phyloP scores from a whole-genome alignment of 2,329 filamentous ascomycete species.

The Stenocarpella maydis region DNA sequence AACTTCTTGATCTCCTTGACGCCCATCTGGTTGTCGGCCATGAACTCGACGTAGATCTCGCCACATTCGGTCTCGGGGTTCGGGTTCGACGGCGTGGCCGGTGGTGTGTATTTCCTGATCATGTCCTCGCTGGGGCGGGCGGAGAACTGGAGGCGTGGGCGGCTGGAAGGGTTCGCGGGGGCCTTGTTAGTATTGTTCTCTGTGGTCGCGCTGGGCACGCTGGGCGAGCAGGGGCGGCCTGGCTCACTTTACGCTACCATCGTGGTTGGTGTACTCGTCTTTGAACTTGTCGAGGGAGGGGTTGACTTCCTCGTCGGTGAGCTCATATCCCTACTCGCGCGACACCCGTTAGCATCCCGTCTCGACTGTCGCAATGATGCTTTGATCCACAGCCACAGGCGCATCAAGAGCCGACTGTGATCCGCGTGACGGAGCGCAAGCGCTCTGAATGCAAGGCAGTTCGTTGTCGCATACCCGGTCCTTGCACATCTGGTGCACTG shows the following conservation, averaged over 20 bases:
- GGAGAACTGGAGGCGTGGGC: conserved; percentile 85
- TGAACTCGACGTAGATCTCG: conserved; percentile 93
- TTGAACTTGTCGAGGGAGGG: conserved; percentile 87
- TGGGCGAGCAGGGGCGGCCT: not conserved
- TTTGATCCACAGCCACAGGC: not conserved
- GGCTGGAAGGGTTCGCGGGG: conserved; percentile 59
- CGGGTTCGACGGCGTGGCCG: conserved; percentile 73
- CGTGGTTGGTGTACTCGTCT: conserved; percentile 72
- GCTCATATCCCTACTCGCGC: conserved; percentile 80
- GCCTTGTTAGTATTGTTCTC: conserved; percentile 21
- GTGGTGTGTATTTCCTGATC: conserved; percentile 82
- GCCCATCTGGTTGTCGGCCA: conserved; percentile 78
- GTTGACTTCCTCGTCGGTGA: conserved; percentile 87
- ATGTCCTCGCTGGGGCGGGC: conserved; percentile 85
- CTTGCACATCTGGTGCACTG: conserved; percentile 91
- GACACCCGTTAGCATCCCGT: conserved; percentile 25
- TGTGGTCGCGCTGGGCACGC: not conserved
- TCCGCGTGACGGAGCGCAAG: conserved; percentile 27
- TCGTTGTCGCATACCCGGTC: conserved; percentile 73
- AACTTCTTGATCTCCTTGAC: conserved; percentile 93
- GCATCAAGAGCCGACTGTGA: not conserved
- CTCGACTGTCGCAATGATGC: not conserved
- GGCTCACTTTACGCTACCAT: conserved; percentile 79
- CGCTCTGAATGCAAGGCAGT: conserved; percentile 28
- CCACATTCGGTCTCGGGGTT: conserved; percentile 79